Base-by-base conservation (phyloP, 148 eudicot genomes). In the Salicornia ramosissima region DNA sequence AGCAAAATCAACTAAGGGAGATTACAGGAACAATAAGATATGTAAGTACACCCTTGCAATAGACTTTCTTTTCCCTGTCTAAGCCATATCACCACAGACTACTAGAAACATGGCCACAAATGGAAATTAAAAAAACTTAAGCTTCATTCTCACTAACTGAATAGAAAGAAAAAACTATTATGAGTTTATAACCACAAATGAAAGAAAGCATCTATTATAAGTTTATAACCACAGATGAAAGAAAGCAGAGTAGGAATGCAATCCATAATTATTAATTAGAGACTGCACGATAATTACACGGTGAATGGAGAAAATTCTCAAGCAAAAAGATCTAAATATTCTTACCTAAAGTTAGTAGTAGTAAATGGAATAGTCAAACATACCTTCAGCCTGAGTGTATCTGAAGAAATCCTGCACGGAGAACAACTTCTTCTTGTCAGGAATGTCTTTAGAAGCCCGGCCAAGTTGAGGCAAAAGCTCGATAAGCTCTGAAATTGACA, bases 371-470 rank as follows among this genome's bases (percentile, higher is more conserved):
- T 2, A 40, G 47, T 28, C 28, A 33, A 58, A 34, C 58, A 71
- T 81, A 94, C 98, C 98, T 88, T 90, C 98, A 42, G 98, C 82
- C 76, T 94, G 96, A 8, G 98, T 90, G 75, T 94, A 94, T 87
- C 90, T 88, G 88, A 94, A 94, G 60, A 94, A 94, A 61, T 94
- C 98, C 85, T 94, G 99, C 62, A 94, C 99, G 16, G 97, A 94
- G 75, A 94, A 80, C 62, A 94, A 76, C 80, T 94, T 91, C 85
- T 94, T 91, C 84, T 91, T 94, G 78, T 94, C 99, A 64, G 99
- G 99, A 73, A 88, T 76, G 56, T 86, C 93, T 79, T 87, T 88
- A 9, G 92, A 71, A 64, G 90, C 69, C 67, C 90, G 86, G 31
- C 96, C 92, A 33, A 94, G 83, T 65, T 90, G 88, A 46, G 96